Conservation (phyloP, 164 flowering plant species). For the Aristolochia californica region DNA sequence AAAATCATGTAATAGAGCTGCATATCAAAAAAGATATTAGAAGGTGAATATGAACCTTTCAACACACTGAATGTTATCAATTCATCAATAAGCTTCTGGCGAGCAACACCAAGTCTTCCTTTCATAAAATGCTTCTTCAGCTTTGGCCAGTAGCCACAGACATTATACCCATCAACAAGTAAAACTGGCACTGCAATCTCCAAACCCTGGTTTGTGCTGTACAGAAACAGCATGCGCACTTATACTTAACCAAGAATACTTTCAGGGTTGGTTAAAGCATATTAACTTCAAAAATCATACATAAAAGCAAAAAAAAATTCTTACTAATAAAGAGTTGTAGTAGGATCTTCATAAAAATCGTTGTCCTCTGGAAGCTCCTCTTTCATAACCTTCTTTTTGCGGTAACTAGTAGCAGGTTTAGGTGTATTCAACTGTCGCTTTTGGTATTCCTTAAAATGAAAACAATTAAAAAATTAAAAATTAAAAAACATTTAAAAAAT, state of each 20-base stretch:
- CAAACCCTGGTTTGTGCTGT: conserved; percentile 67
- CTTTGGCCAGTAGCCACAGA: conserved; percentile 92
- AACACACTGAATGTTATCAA: conserved; percentile 57
- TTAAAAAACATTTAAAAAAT: neutral
- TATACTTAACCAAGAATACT: neutral
- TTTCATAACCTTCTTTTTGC: conserved; percentile 68
- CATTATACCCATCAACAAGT: conserved; percentile 98
- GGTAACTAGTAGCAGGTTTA: conserved; percentile 80
- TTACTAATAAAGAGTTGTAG: conserved; percentile 72
- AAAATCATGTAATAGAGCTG: too few species aligned
- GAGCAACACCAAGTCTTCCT: conserved; percentile 83
- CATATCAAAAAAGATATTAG: neutral
- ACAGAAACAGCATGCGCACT: conserved; percentile 3
- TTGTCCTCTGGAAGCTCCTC: conserved; percentile 60
- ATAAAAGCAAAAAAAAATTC: conserved; percentile 6
- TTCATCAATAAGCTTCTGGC: conserved; percentile 89
- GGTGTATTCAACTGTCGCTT: conserved; percentile 48
- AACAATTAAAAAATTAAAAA: neutral
- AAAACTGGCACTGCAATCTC: conserved; percentile 73
- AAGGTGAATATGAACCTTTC: conserved; percentile 47
- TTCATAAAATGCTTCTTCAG: conserved; percentile 81
- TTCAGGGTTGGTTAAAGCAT: neutral
- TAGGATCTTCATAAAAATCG: conserved; percentile 68
- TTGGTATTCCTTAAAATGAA: conserved; percentile 51
- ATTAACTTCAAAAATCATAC: neutral